Evolutionary conservation across 2,329 filamentous ascomycete species (phyloP), one percentile per base, ranked within the genome.

Genomic region (Fusarium annulatum): DNA sequence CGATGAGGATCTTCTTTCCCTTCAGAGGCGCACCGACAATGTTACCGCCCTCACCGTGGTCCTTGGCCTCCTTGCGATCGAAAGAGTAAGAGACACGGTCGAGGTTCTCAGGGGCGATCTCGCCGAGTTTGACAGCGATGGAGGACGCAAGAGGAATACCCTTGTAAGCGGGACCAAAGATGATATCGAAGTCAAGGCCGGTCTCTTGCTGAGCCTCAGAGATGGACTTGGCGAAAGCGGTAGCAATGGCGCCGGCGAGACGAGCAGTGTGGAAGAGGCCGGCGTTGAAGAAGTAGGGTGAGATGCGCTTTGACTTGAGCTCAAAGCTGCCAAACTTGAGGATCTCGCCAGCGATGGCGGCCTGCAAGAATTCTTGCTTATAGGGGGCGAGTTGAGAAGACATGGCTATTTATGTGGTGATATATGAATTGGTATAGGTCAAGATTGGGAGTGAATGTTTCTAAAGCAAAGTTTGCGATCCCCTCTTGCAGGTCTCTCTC

Each of bases 271-370:
- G 94, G 84, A 98, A 97, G 78, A 94, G 90, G 68, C 95, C 95
- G 52, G 95, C 95, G 84, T 97, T 98, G 91, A 98, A 97, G 88
- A 98, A 98, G 88, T 98, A 98, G 46, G 96, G 96, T 18, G 95
- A 97, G 78, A 87, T 88, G 79, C 96, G 94, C 84, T 94, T 94
- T 61, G 95, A 98, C 86, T 99, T 99, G 80, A 99, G 90, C 77
- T 92, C 93, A 85, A 94, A 96, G 81, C 88, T 91, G 82, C 94
- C 94, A 82, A 96, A 96, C 79, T 91, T 93, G 76, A 96, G 89
- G 78, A 94, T 91, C 72, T 89, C 88, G 77, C 91, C 91, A 28
- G 86, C 83, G 75, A 95, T 88, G 79, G 92, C 89, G 65, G 92
- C 88, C 79, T 89, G 83, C 77, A 96, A 88, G 82, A 97, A 94